These are phyloP conservation scores for Podospora appendiculata DNA, from an alignment of 495 filamentous ascomycete species.

Conservation along the genomic window DNA sequence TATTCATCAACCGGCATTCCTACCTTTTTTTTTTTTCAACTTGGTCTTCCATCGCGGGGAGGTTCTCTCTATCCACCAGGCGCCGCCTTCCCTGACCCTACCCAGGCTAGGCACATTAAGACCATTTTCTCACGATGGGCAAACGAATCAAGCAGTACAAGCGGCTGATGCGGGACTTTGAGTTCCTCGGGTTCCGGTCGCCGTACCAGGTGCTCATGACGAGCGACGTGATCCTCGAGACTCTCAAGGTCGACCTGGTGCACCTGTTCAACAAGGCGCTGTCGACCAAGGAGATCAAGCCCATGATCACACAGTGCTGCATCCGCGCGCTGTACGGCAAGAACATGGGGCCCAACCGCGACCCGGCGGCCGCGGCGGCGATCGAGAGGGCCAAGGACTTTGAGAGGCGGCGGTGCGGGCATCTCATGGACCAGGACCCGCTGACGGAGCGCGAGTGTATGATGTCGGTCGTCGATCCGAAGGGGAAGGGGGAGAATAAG, in stretches of 20 bases:
- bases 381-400: constrained; percentile 65
- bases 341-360: constrained; percentile 39
- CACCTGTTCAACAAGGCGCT: constrained; percentile 57
- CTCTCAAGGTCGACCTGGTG: constrained; percentile 66
- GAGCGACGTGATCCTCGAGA: constrained; percentile 25
- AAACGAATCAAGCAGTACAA: constrained; percentile 94
- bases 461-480: constrained; percentile 67
- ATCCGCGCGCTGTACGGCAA: constrained; percentile 55
- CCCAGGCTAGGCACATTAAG: too few relatives aligned
- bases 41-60: too few relatives aligned
- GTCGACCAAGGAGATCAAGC: constrained; percentile 66
- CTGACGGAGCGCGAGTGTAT: constrained; percentile 74
- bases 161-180: constrained; percentile 85
- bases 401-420: constrained; percentile 82
- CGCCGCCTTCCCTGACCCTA: too few relatives aligned
- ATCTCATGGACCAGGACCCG: constrained; percentile 72
- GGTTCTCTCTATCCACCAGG: too few relatives aligned
- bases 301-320: constrained; percentile 49
- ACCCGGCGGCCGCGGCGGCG: constrained; percentile 47
- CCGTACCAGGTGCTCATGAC: constrained; percentile 78
- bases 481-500: constrained; percentile 65
- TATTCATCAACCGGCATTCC: too few relatives aligned
- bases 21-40: too few relatives aligned
- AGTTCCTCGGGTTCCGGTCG: constrained; percentile 61
- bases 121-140: too few relatives aligned